Base-by-base conservation (phyloP, 208 protist genomes). In the Trypanosoma brucei region DNA sequence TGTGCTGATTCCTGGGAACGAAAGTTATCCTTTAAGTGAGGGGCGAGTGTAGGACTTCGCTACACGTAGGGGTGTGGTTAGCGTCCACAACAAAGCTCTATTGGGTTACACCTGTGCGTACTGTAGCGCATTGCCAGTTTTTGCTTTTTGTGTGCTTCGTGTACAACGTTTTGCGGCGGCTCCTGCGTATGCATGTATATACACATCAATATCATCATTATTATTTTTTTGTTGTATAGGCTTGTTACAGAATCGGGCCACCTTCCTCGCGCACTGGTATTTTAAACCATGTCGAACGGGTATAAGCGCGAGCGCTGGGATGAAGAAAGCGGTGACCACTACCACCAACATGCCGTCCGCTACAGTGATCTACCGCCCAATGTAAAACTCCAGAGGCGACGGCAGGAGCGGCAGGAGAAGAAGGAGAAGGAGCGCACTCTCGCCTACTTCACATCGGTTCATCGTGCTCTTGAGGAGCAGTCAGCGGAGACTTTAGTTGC, bases 381-480 rank as follows among this genome's bases (percentile, higher is more conserved):
- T 9, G 68, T 79, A 36, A 91, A 93, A 62, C 33, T 83, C 61
- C 63, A 88, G 58, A 80, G 75, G 7, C 78, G 90, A 2, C 76
- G 76, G 0, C 59, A 87, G 74, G 90, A 96, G 76, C 78, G 90
- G 9, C 70, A 72, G 44, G 83, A 86, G 57, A 96, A 96, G 65
- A 96, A 96, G 62, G 87, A 96, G 53, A 74, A 75, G 22, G 85
- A 92, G 46, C 84, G 90, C 57, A 96, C 79, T 1, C 55, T 96
- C 46, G 48, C 76, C 3, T 96, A 96, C 73, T 96, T 96, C 72
- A 78, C 58, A 57, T 90, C 86, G 11, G 84, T 91, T 9, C 78
- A 96, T 54, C 67, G 78, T 9, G 79, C 79, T 1, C 63, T 96
- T 14, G 81, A 84, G 5, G 84, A 91, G 49, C 75, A 83, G 38